Conservation (phyloP, 192 early-diverging fungal species). For the Pilobolus umbonatus region DNA sequence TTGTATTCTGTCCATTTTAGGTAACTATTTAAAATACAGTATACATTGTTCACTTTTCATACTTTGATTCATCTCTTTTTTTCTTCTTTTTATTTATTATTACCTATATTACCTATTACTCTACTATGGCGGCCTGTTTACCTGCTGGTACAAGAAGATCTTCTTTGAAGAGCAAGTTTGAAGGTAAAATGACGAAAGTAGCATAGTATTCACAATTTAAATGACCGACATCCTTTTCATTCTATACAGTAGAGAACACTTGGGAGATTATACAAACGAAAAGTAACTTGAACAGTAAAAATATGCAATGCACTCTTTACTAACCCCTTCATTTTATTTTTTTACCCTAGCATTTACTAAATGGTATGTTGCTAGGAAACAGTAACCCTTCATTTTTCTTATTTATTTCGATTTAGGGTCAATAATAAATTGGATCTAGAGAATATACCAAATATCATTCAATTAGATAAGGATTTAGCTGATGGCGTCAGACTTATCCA, state of each 20-base stretch:
- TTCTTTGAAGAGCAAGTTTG: neutral
- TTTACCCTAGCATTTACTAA: conserved; percentile 67
- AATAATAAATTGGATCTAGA: conserved; percentile 68
- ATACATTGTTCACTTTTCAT: too few species aligned
- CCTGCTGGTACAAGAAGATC: too few species aligned
- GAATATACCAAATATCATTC: conserved; percentile 38
- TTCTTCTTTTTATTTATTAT: too few species aligned
- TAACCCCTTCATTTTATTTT: conserved; percentile 7
- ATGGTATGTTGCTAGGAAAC: conserved; percentile 46
- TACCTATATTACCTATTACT: too few species aligned
- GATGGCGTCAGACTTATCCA: conserved; percentile 55
- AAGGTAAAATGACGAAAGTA: neutral
- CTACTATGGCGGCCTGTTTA: too few species aligned
- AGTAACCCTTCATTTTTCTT: neutral
- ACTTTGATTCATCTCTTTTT: too few species aligned
- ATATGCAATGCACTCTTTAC: neutral
- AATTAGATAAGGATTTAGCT: conserved; percentile 40
- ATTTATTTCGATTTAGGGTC: conserved; percentile 46
- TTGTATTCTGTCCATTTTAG: too few species aligned
- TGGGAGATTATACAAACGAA: conserved; percentile 95
- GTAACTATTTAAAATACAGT: too few species aligned
- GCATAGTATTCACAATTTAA: too few species aligned
- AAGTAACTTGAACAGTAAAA: conserved; percentile 52
- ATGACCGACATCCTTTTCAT: neutral
- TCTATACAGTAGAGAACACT: conserved; percentile 29